Evolutionary conservation across 495 filamentous ascomycete species (phyloP).

Genomic region (Mytilinidion resinicola): DNA sequence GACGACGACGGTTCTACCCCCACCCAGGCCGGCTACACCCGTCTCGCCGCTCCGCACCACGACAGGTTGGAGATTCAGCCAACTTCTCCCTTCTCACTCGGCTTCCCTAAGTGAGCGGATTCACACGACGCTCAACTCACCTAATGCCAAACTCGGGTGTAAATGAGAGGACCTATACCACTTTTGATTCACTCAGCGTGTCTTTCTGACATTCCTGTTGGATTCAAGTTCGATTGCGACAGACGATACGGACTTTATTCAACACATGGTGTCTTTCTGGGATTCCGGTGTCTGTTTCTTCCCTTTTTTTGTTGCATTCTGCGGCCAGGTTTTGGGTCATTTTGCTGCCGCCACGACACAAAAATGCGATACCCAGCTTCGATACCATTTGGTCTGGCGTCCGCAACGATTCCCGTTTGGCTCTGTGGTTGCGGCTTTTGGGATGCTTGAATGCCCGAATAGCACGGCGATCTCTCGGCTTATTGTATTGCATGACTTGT

Average conservation of each 20-base stretch:
- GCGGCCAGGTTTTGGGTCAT: not conserved
- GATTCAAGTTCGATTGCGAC: too few species aligned
- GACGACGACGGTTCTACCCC: conserved; percentile 27
- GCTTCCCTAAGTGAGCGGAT: too few species aligned
- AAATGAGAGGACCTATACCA: too few species aligned
- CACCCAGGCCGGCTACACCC: conserved; percentile 23
- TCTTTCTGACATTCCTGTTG: too few species aligned
- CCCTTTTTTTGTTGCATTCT: not conserved
- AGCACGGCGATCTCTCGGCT: not conserved
- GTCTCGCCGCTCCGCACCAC: not conserved
- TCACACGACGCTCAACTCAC: too few species aligned
- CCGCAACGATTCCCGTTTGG: conserved; percentile 2
- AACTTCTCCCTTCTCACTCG: not conserved
- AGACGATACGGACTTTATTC: too few species aligned
- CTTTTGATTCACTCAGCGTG: too few species aligned
- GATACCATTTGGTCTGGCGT: not conserved
- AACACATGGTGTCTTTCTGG: too few species aligned
- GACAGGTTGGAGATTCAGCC: not conserved
- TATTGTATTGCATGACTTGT: not conserved
- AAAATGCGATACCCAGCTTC: conserved; percentile 1
- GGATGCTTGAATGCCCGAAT: not conserved
- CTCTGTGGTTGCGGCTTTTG: not conserved
- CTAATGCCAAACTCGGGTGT: too few species aligned
- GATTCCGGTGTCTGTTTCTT: not conserved
- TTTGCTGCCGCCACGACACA: conserved; percentile 1